phyloP scores from a whole-genome alignment of 331 rosid genomes.

The Arachis monticola region DNA sequence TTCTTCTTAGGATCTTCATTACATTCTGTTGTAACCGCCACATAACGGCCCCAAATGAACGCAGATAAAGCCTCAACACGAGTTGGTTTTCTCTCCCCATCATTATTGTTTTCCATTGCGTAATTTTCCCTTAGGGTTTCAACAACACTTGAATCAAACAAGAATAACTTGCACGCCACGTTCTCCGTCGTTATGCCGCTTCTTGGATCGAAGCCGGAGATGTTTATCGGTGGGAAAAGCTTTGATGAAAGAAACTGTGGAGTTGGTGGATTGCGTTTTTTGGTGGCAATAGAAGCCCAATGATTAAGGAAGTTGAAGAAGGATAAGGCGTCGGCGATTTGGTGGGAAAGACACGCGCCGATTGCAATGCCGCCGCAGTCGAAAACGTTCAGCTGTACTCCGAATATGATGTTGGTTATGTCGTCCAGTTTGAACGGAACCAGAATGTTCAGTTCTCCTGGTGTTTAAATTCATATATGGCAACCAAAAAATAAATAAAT shows the following conservation, averaged over 20 bases:
- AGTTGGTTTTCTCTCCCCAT: conserved; percentile 33
- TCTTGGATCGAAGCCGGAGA: conserved; percentile 27
- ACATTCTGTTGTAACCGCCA: conserved; percentile 28
- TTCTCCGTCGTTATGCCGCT: conserved; percentile 37
- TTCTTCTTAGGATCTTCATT: too few relatives aligned
- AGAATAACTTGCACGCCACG: conserved; percentile 41
- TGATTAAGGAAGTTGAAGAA: conserved; percentile 41
- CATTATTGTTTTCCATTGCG: not conserved
- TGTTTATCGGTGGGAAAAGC: conserved; percentile 49
- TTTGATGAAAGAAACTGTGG: conserved; percentile 44
- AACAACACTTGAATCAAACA: conserved; percentile 35
- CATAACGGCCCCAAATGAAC: conserved; percentile 52
- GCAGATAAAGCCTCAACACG: conserved; percentile 54
- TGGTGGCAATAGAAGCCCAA: conserved; percentile 44
- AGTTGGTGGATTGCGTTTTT: not conserved
- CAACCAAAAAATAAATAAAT: too few relatives aligned
- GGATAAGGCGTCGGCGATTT: conserved; percentile 60
- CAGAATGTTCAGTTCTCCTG: conserved; percentile 42
- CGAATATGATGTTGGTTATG: conserved; percentile 44
- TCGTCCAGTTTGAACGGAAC: conserved; percentile 56
- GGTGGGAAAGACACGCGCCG: conserved; percentile 57
- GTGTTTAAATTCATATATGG: too few relatives aligned
- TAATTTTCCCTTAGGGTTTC: conserved; percentile 44
- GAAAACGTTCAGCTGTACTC: conserved; percentile 62
- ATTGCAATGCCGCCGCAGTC: conserved; percentile 59